Conservation (phyloP, 2,329 filamentous ascomycete genomes). For the Scorias spongiosa region DNA sequence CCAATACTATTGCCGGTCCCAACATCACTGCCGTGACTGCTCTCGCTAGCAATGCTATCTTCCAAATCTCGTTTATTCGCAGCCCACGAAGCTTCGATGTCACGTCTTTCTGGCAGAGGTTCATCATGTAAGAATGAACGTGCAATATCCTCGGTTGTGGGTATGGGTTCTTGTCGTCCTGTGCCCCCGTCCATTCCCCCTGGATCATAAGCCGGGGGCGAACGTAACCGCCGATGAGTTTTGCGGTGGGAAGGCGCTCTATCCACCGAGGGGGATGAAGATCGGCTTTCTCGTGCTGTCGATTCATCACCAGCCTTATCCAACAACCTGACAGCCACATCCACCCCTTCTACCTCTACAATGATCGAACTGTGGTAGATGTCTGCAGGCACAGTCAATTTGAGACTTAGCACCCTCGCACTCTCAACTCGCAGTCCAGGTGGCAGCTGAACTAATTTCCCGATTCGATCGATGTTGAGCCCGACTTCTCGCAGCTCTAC, state of each 20-base stretch:
- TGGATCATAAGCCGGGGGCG: conserved; percentile 12
- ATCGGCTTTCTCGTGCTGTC: conserved; percentile 10
- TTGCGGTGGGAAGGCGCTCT: conserved; percentile 16
- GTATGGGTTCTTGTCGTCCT: conserved; percentile 32
- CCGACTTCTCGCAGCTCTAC: conserved; percentile 80
- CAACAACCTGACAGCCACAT: conserved; percentile 37
- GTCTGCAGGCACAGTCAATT: conserved; percentile 73
- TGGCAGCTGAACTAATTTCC: conserved; percentile 43
- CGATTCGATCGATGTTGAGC: conserved; percentile 47
- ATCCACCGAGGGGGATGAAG: not conserved
- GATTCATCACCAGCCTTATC: conserved; percentile 10
- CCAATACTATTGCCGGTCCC: conserved; percentile 59
- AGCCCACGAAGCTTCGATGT: conserved; percentile 53
- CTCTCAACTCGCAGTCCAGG: conserved; percentile 53
- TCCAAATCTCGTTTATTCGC: conserved; percentile 41
- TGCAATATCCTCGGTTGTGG: conserved; percentile 57
- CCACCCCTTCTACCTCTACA: conserved; percentile 67
- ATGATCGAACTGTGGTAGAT: conserved; percentile 72
- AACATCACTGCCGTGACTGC: conserved; percentile 42
- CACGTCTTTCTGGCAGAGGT: conserved; percentile 46
- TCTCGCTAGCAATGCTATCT: conserved; percentile 39
- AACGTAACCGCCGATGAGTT: conserved; percentile 19
- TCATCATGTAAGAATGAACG: conserved; percentile 65
- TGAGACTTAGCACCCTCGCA: conserved; percentile 61
- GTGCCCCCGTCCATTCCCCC: conserved; percentile 11